Percentiles rank a stretch among this genome's conserved stretches.
Conservation (phyloP, 2,329 filamentous ascomycete species). For the Periconia sp. region DNA sequence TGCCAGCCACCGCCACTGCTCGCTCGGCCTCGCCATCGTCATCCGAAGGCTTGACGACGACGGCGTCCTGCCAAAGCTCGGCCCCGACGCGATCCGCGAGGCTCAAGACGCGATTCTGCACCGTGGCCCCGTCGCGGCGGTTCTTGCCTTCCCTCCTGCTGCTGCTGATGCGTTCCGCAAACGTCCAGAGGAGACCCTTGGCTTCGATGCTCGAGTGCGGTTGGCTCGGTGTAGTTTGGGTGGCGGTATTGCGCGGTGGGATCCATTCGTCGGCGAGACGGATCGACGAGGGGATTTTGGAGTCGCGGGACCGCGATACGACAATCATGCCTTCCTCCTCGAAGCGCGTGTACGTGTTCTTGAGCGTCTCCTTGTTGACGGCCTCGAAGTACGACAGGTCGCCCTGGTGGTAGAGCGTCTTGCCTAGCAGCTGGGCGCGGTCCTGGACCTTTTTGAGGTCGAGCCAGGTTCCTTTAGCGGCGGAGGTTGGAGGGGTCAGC, state of each 20-base stretch:
- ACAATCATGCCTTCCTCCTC: constrained; percentile 88
- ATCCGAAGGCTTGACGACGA: constrained; percentile 8
- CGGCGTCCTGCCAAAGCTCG: constrained; percentile 61
- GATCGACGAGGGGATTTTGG: constrained; percentile 63
- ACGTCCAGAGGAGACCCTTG: constrained; percentile 82
- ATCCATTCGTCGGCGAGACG: constrained; percentile 75
- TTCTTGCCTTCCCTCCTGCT: constrained; percentile 93
- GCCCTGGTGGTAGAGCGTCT: constrained; percentile 96
- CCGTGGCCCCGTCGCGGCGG: constrained; percentile 86
- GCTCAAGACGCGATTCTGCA: constrained; percentile 76
- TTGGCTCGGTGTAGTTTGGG: constrained; percentile 15
- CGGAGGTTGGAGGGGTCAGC: constrained; percentile 66
- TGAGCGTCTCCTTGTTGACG: constrained; percentile 96
- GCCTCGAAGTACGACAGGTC: constrained; percentile 97
- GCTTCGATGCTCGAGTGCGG: constrained; percentile 64
- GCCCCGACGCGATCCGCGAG: constrained; percentile 75
- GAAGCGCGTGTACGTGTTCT: constrained; percentile 86
- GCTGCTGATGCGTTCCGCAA: constrained; percentile 83
- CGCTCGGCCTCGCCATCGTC: constrained; percentile 12
- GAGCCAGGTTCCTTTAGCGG: constrained; percentile 69
- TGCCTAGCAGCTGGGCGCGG: constrained; percentile 80
- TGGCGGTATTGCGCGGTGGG: constrained; percentile 54
- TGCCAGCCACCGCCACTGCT: constrained; percentile 12
- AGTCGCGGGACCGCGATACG: constrained; percentile 66
- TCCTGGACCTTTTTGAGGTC: constrained; percentile 76